Evolutionary conservation across 129 eudicot genomes (phyloP), one percentile per base, ranked within the genome.

Genomic region (Helianthus tuberosus): DNA sequence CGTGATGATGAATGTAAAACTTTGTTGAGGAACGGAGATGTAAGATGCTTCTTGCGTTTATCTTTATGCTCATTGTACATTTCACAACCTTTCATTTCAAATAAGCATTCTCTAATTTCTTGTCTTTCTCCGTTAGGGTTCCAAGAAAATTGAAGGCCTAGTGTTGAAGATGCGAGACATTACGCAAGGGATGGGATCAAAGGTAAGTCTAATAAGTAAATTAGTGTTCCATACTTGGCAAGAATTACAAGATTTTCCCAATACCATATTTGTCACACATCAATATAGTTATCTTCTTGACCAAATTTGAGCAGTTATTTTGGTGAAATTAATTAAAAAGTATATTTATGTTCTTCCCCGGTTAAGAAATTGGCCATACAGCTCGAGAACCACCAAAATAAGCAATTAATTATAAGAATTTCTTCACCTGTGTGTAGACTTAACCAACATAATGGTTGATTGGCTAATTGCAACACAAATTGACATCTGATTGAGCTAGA

Each of bases 71-170:
- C 7, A 6, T 11, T 38, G 38, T 4, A 7, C 48, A 14, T 38
- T 64, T 64, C 12, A 64, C 25, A 64, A 63, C 41, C 71, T 66
- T 66, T 13, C 10, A 55, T 55, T 55, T 48, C 15, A 48, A 48
- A 48, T 48, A 48, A 23, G 13, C 13, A 23, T 55, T 9, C 20
- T 44, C 23, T 66, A 8, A 15, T 15, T 66, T 14, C 11, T 25
- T 38, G 7, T 23, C 41, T 77, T 44, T 43, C 58, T 32, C 47
- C 39, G 6, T 49, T 13, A 81, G 84, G 81, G 81, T 7, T 52
- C 77, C 32, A 38, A 55, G 50, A 46, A 5, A 66, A 66, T 66
- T 66, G 71, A 66, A 66, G 71, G 71, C 12, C 55, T 46, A 10
- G 17, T 39, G 23, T 17, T 66, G 3, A 38, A 66, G 41, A 11